Conservation (phyloP, 805 yeast species). For the Lipomyces chichibuensis region DNA sequence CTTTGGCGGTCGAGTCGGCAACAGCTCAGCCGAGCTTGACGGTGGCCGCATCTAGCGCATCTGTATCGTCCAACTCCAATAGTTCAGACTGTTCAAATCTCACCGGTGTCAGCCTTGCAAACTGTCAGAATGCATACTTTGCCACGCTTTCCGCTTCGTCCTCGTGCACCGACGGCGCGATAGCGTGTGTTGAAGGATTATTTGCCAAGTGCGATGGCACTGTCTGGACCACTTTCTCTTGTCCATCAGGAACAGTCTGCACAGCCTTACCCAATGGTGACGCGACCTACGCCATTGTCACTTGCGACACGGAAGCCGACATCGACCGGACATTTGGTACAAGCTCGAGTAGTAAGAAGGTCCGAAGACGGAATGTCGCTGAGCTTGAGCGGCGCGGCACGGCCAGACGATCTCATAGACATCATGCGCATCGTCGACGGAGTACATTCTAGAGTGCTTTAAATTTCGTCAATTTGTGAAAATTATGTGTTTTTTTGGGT, state of each 20-base stretch:
- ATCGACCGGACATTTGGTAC: conserved; percentile 17
- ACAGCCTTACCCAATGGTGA: conserved; percentile 51
- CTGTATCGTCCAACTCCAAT: conserved; percentile 1
- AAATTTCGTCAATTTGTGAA: not conserved
- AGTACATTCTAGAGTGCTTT: not conserved
- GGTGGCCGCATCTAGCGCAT: not conserved
- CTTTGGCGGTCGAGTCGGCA: not conserved
- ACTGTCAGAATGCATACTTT: conserved; percentile 24
- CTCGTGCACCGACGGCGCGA: conserved; percentile 49
- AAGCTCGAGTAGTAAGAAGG: conserved; percentile 6
- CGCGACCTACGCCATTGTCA: conserved; percentile 14
- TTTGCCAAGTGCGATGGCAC: conserved; percentile 62
- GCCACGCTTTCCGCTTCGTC: conserved; percentile 15
- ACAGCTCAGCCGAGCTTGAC: not conserved
- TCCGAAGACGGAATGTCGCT: not conserved
- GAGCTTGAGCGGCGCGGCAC: not conserved
- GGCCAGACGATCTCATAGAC: not conserved
- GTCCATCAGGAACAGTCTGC: conserved; percentile 69
- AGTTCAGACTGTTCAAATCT: conserved; percentile 14
- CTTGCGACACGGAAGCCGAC: conserved; percentile 32
- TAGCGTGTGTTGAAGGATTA: conserved; percentile 56
- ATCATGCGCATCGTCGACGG: conserved; percentile 11
- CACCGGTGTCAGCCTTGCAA: conserved; percentile 26
- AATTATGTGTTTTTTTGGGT: not conserved
- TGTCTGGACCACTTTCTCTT: conserved; percentile 58